Evolutionary conservation across 768 basidiomycete species (phyloP).

Genomic region (Hypsizygus marmoreus): DNA sequence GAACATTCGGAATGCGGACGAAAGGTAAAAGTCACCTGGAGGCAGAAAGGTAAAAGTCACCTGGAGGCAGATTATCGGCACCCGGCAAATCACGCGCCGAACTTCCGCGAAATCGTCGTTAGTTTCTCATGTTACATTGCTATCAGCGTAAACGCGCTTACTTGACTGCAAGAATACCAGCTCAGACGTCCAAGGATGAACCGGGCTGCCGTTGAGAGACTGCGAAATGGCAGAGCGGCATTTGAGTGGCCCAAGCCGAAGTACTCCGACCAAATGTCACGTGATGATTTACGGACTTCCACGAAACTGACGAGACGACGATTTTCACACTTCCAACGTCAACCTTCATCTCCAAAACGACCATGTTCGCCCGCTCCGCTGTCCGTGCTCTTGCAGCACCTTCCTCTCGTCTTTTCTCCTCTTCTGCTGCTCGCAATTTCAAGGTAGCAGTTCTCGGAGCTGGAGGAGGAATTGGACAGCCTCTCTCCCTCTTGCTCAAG

Average conservation of each 20-base stretch:
- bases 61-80: too few relatives aligned
- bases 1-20: too few relatives aligned
- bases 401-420: slow-evolving; percentile 72
- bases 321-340: slow-evolving; percentile 17
- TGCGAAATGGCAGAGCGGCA: too few relatives aligned
- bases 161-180: too few relatives aligned
- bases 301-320: slow-evolving; percentile 9
- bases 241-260: neutral
- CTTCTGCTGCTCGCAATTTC: slow-evolving; percentile 66
- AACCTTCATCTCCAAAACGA: slow-evolving; percentile 27
- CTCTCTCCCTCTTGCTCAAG: slow-evolving; percentile 92
- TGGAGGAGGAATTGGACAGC: slow-evolving; percentile 98
- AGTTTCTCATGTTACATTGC: too few relatives aligned
- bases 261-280: neutral
- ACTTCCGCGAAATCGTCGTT: too few relatives aligned
- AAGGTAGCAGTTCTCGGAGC: slow-evolving; percentile 98
- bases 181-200: too few relatives aligned
- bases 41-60: too few relatives aligned
- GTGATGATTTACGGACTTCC: slow-evolving; percentile 8
- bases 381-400: slow-evolving; percentile 55
- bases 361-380: slow-evolving; percentile 70
- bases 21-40: too few relatives aligned
- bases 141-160: too few relatives aligned
- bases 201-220: too few relatives aligned
- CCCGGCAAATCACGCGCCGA: too few relatives aligned